Evolutionary conservation across 176 grass and related monocot genomes (phyloP).

Genomic region (Cymbopogon citratus): DNA sequence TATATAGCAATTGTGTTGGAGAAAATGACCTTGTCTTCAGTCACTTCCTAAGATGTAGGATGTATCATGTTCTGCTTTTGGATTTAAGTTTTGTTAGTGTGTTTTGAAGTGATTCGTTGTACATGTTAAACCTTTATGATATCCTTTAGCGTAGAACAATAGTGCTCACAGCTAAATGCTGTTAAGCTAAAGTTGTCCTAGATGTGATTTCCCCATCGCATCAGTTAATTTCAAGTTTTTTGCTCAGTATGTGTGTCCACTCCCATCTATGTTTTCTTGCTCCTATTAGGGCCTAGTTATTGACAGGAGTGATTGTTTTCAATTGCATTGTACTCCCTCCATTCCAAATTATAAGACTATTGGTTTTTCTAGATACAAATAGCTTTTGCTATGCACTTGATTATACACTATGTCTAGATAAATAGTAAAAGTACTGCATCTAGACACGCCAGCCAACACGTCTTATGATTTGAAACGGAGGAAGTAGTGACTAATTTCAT

Average conservation of each 20-base stretch:
- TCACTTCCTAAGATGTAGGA: neutral
- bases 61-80: neutral
- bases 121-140: neutral
- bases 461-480: neutral
- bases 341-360: neutral
- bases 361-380: no score
- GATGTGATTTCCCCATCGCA: neutral
- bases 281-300: neutral
- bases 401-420: neutral
- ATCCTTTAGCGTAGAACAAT: neutral
- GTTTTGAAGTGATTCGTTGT: neutral
- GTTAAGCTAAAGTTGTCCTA: neutral
- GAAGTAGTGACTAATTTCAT: neutral
- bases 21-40: neutral
- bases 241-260: neutral
- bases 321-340: neutral
- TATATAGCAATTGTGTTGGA: neutral
- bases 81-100: neutral
- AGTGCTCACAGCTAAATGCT: neutral
- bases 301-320: neutral
- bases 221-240: neutral
- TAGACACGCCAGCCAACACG: neutral
- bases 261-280: neutral
- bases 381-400: no score
- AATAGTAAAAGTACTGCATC: neutral